Conservation (phyloP, 768 basidiomycete species). For the Suillus subaureus region DNA sequence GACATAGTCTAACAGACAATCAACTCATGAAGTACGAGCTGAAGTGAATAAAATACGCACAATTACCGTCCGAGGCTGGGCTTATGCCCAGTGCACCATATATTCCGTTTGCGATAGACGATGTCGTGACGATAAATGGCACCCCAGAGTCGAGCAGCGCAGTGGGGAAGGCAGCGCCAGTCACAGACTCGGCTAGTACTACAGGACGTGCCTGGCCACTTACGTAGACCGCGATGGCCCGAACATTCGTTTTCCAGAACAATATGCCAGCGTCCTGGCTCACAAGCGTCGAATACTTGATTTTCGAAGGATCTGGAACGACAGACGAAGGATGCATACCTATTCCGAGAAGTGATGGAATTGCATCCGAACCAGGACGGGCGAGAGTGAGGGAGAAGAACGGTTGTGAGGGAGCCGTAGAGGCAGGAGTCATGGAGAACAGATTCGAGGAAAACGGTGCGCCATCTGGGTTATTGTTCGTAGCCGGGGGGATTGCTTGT, state of each 20-base stretch:
- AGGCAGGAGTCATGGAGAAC: slow-evolving; percentile 62
- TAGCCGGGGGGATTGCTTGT: slow-evolving; percentile 46
- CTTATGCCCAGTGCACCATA: slow-evolving; percentile 72
- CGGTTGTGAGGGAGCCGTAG: slow-evolving; percentile 54
- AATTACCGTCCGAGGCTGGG: slow-evolving; percentile 62
- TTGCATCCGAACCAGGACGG: slow-evolving; percentile 60
- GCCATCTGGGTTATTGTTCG: slow-evolving; percentile 58
- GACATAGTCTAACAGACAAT: slow-evolving; percentile 59
- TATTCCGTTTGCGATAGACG: slow-evolving; percentile 67
- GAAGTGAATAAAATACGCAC: slow-evolving; percentile 41
- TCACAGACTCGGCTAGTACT: slow-evolving; percentile 40
- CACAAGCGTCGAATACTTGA: slow-evolving; percentile 53
- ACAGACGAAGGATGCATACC: slow-evolving; percentile 62
- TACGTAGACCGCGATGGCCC: slow-evolving; percentile 63
- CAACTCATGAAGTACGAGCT: slow-evolving; percentile 11
- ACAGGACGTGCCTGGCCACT: slow-evolving; percentile 44
- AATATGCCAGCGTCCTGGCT: slow-evolving; percentile 41
- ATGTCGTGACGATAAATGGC: slow-evolving; percentile 65
- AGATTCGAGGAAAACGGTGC: slow-evolving; percentile 70
- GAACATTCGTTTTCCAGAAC: slow-evolving; percentile 66
- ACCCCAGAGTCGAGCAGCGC: slow-evolving; percentile 77
- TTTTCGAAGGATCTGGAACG: slow-evolving; percentile 52
- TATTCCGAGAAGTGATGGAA: slow-evolving; percentile 67
- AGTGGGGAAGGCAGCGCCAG: slow-evolving; percentile 49
- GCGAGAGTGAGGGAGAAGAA: slow-evolving; percentile 71